Conservation (phyloP, 306 rosid genomes). For the Clitoria ternatea region DNA sequence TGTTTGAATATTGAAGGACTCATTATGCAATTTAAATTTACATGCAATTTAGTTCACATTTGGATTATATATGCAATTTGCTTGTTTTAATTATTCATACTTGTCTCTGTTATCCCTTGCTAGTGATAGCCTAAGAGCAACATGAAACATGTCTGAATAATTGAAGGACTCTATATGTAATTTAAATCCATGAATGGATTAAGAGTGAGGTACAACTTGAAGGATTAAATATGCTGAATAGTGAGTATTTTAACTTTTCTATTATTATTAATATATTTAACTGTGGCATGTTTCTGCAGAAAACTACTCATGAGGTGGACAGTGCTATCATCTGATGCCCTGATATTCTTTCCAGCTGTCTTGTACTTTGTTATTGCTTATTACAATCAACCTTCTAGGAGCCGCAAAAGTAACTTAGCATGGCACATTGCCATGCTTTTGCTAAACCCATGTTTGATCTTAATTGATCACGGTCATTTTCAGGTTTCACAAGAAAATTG, state of each 20-base stretch:
- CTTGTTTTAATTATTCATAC: no score
- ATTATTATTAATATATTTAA: not conserved
- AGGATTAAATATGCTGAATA: not conserved
- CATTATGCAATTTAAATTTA: no score
- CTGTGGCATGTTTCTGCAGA: conserved; percentile 38
- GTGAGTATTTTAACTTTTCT: not conserved
- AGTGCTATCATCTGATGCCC: no score
- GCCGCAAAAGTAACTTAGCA: no score
- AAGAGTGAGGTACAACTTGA: not conserved
- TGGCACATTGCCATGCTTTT: no score
- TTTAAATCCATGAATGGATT: not conserved
- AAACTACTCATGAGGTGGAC: conserved; percentile 94
- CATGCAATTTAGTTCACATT: no score
- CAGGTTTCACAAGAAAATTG: conserved; percentile 48
- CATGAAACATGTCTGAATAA: not conserved
- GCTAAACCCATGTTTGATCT: conserved; percentile 72
- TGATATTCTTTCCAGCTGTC: no score
- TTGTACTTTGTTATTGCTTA: no score
- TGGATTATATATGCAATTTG: no score
- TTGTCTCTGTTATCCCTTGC: no score
- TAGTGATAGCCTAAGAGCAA: not conserved
- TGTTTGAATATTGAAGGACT: no score
- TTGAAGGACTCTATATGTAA: not conserved
- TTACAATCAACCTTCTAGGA: no score
- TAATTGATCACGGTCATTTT: conserved; percentile 89